phyloP scores from a whole-genome alignment of 192 early-diverging fungal species.

The Spinellus fusiger region DNA sequence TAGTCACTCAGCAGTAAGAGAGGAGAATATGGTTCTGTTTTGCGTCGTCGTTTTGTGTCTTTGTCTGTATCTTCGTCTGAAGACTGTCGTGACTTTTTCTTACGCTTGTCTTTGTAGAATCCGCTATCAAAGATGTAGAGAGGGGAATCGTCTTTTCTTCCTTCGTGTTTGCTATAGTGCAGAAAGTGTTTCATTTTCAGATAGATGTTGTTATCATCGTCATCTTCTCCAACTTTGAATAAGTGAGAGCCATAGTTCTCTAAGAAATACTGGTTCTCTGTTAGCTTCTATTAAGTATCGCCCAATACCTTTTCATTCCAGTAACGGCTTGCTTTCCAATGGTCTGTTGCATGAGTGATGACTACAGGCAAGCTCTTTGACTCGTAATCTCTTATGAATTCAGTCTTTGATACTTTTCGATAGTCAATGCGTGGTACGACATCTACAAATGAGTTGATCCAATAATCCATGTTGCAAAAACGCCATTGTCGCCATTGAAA shows the following conservation, averaged over 20 bases:
- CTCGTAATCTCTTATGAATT: constrained; percentile 57
- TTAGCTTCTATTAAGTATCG: neutral
- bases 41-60: neutral
- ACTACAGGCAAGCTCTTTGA: constrained; percentile 51
- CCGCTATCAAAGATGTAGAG: constrained; percentile 78
- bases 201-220: constrained; percentile 62
- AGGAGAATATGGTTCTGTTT: constrained; percentile 12
- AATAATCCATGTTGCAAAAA: constrained; percentile 46
- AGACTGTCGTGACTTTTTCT: constrained; percentile 4
- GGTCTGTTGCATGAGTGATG: constrained; percentile 45
- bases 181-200: constrained; percentile 58
- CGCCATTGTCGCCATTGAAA: constrained; percentile 52
- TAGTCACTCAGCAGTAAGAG: constrained; percentile 54
- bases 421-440: constrained; percentile 51
- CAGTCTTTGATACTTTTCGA: constrained; percentile 42
- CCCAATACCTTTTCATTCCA: constrained; percentile 57
- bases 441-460: constrained; percentile 39
- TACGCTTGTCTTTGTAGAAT: constrained; percentile 42
- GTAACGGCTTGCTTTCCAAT: constrained; percentile 48
- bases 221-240: constrained; percentile 80
- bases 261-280: constrained; percentile 37
- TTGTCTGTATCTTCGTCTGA: constrained; percentile 10
- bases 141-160: constrained; percentile 59
- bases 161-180: constrained; percentile 44
- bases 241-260: constrained; percentile 51